Evolutionary conservation across 495 filamentous ascomycete genomes (phyloP), one percentile per base, ranked within the genome.

Genomic region (Neurospora sp.): DNA sequence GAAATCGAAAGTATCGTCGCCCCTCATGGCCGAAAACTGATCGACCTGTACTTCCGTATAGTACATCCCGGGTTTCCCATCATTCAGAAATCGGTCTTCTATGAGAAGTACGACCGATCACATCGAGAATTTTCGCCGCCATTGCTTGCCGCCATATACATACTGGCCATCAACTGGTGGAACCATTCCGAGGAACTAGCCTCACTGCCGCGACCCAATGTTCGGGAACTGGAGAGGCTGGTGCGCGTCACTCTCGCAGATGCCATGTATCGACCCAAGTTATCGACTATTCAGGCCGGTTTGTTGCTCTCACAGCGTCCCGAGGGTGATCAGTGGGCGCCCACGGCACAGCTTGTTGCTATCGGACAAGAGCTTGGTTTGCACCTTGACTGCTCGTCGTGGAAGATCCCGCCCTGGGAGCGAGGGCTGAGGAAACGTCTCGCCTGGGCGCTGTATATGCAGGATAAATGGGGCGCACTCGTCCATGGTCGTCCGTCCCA

Each of bases 241-340:
- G 92, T 94, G 41, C 86, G 90, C 74, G 88, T 88, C 69, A 87
- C 92, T 39, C 84, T 97, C 69, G 88, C 88, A 3, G 89, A 92
- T 72, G 92, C 93, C 66, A 89, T 97, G 82, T 90, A 92, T 72
- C 86, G 91, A 74, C 93, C 96, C 4, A 97, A 95, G 74, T 86
- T 98, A n/a, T 94, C 95, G 18, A 96, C 94, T 3, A 88, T 99
- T 39, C 96, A 99, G 80, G 94, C 94, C 4, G 96, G 95, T 11
- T 83, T 99, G 69, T 82, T 99, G 42, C 86, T 99, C 27, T 91
- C 95, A 74, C 94, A 99, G 77, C 89, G 93, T 48, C 94, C 94
- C 20, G 92, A 94, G 66, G 87, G 94, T 2, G 92, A 94, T 76
- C 92, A 94, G 37, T 93, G 94, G 84, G 91, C 92, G 2, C 84